These are phyloP conservation scores for Coemansia sp. DNA, from an alignment of 192 early-diverging fungal species.

Conservation along the genomic window DNA sequence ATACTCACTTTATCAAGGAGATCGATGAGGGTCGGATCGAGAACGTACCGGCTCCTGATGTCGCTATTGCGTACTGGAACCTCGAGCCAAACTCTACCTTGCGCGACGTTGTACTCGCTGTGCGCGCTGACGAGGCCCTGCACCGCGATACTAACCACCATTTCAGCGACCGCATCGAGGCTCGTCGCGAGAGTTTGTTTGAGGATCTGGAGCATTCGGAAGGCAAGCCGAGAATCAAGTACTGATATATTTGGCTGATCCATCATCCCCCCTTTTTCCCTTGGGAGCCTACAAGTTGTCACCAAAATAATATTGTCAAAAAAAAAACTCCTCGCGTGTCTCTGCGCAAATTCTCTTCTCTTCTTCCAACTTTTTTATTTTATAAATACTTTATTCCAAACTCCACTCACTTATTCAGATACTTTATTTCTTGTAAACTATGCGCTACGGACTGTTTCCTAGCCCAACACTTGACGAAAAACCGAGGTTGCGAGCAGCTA, in stretches of 20 bases:
- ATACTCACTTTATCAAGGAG: constrained; percentile 84
- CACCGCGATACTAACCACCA: constrained; percentile 94
- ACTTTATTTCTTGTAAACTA: not conserved
- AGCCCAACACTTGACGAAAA: not conserved
- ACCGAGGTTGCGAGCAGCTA: not conserved
- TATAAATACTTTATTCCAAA: not conserved
- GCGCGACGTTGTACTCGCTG: constrained; percentile 83
- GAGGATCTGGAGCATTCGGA: constrained; percentile 44
- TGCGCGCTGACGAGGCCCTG: constrained; percentile 86
- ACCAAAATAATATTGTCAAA: not conserved
- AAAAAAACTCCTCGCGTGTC: not conserved
- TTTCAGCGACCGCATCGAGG: constrained; percentile 71
- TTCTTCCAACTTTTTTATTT: not conserved
- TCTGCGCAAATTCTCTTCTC: not conserved
- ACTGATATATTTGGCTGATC: constrained; percentile 17
- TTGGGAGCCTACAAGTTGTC: not conserved
- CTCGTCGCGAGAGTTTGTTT: constrained; percentile 58
- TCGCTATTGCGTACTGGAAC: constrained; percentile 88
- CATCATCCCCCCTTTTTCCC: not conserved
- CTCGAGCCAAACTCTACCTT: constrained; percentile 70
- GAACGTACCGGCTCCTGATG: constrained; percentile 77
- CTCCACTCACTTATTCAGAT: not conserved
- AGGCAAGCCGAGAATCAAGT: constrained; percentile 40
- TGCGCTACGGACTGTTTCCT: constrained; percentile 8
- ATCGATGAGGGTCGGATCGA: constrained; percentile 78